A percentile compares a stretch with the other conserved stretches of the same genome.
Conservation (phyloP, 805 yeast species). For the Lachancea waltii region DNA sequence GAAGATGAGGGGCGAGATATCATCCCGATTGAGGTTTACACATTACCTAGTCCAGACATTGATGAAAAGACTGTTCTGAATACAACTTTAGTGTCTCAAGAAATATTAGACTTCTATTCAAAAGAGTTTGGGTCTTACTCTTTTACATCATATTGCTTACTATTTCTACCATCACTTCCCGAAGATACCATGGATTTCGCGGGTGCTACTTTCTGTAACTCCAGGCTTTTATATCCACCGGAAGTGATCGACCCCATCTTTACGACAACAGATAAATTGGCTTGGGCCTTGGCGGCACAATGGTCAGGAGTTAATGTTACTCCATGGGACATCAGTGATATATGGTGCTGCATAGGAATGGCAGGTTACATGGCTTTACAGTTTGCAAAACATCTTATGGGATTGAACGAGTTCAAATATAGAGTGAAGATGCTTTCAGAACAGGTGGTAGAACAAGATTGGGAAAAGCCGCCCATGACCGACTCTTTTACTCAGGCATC, state of each 20-base stretch:
- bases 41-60: slow-evolving; percentile 47
- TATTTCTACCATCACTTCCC: slow-evolving; percentile 58
- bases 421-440: slow-evolving; percentile 60
- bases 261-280: slow-evolving; percentile 56
- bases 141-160: slow-evolving; percentile 70
- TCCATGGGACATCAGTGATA: slow-evolving; percentile 68
- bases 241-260: slow-evolving; percentile 74
- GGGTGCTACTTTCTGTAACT: slow-evolving; percentile 50
- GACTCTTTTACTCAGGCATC: slow-evolving; percentile 40
- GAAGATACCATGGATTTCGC: slow-evolving; percentile 54
- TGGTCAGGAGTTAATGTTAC: slow-evolving; percentile 92
- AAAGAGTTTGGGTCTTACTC: slow-evolving; percentile 93
- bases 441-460: slow-evolving; percentile 62
- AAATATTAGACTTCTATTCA: slow-evolving; percentile 75
- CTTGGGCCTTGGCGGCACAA: slow-evolving; percentile 73
- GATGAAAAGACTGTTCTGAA: slow-evolving; percentile 48
- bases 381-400: slow-evolving; percentile 66
- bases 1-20: slow-evolving; percentile 35
- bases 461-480: slow-evolving; percentile 78
- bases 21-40: slow-evolving; percentile 56
- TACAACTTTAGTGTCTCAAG: slow-evolving; percentile 67
- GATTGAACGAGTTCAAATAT: slow-evolving; percentile 74
- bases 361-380: slow-evolving; percentile 75
- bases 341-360: slow-evolving; percentile 88
- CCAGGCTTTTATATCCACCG: slow-evolving; percentile 62